phyloP scores from a whole-genome alignment of 352 stramenopile genomes.

The Phytophthora sp. region DNA sequence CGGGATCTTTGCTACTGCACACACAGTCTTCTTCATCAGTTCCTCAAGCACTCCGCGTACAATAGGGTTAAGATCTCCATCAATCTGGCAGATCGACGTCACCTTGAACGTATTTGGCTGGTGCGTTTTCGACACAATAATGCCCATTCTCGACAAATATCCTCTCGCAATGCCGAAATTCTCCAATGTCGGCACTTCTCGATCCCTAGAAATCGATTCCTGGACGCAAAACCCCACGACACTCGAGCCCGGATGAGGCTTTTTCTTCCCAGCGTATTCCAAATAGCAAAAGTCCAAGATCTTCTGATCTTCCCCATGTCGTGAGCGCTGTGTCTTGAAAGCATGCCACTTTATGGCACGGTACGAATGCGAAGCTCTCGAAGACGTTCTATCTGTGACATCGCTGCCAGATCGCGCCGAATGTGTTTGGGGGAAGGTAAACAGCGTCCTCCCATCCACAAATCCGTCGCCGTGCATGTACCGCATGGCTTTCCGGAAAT shows the following conservation, averaged over 20 bases:
- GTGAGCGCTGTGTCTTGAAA: conserved; percentile 38
- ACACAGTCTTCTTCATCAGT: conserved; percentile 69
- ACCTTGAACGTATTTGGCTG: conserved; percentile 64
- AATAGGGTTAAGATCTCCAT: conserved; percentile 57
- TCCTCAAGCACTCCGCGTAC: conserved; percentile 56
- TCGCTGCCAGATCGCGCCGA: conserved; percentile 13
- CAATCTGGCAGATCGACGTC: conserved; percentile 76
- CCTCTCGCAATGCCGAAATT: conserved; percentile 64
- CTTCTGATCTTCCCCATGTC: conserved; percentile 47
- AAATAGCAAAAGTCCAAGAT: conserved; percentile 77
- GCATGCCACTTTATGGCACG: conserved; percentile 82
- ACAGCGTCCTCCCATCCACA: conserved; percentile 67
- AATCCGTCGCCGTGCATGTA: conserved; percentile 71
- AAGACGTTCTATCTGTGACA: background rate
- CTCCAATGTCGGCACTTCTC: conserved; percentile 66
- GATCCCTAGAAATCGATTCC: conserved; percentile 65
- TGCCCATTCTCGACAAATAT: conserved; percentile 61
- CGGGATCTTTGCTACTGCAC: conserved; percentile 47
- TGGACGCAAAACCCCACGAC: conserved; percentile 80
- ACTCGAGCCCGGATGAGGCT: conserved; percentile 50
- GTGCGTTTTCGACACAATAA: conserved; percentile 73
- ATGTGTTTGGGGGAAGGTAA: conserved; percentile 55
- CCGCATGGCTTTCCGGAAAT: conserved; percentile 58
- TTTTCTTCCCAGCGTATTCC: conserved; percentile 75
- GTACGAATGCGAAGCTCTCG: conserved; percentile 54